Conservation (phyloP, 139 green algal genomes). For the Diplosphaera chodatii region DNA sequence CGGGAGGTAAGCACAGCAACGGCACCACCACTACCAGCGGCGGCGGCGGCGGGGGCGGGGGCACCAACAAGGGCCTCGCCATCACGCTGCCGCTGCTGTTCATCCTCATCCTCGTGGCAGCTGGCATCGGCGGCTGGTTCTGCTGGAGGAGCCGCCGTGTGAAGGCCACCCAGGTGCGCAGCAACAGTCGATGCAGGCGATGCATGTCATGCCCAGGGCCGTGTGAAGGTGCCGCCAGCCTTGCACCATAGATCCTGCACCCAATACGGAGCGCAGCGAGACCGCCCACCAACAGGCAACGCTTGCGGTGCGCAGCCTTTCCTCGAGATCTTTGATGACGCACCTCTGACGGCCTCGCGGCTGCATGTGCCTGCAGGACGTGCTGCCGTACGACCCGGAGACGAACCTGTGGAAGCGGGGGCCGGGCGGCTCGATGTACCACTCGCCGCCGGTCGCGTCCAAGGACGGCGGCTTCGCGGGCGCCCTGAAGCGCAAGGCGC, state of each 20-base stretch:
- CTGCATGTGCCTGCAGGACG: neutral
- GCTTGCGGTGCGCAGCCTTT: no score
- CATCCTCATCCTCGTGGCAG: neutral
- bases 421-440: neutral
- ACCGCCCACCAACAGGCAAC: no score
- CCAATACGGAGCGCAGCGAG: no score
- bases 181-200: no score
- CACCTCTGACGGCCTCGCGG: no score
- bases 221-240: no score
- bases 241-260: no score
- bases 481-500: neutral
- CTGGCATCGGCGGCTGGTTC: neutral
- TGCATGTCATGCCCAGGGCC: no score
- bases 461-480: neutral
- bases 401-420: neutral
- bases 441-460: neutral
- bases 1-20: no score
- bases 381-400: neutral
- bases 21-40: no score
- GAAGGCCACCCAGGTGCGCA: neutral
- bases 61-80: neutral
- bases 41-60: no score
- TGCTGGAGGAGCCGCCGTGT: neutral
- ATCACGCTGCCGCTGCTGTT: neutral
- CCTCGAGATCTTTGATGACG: no score